phyloP scores from a whole-genome alignment of 192 early-diverging fungal species.

The Pilobolus umbonatus region DNA sequence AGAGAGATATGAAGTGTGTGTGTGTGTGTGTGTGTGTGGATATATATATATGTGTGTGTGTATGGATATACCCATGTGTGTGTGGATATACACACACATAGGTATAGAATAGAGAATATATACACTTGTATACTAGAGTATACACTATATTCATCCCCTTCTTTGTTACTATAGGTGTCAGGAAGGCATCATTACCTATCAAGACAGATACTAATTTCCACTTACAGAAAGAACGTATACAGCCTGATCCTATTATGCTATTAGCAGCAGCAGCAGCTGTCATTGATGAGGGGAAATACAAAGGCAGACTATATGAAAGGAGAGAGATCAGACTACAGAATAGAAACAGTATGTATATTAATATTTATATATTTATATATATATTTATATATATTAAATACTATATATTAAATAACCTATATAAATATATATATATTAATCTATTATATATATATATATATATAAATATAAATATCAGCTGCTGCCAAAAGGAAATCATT shows the following conservation, averaged over 20 bases:
- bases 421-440: background rate
- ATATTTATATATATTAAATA: background rate
- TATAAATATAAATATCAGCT: background rate
- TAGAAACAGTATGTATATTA: constrained; percentile 2
- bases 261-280: constrained; percentile 26
- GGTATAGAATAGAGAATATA: background rate
- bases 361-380: background rate
- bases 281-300: constrained; percentile 11
- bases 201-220: constrained; percentile 3
- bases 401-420: no score
- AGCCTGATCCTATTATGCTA: constrained; percentile 22
- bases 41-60: no score
- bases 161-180: background rate
- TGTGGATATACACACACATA: no score
- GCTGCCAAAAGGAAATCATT: constrained; percentile 1
- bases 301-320: constrained; percentile 6
- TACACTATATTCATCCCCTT: background rate
- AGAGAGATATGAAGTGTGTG: no score
- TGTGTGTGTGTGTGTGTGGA: no score
- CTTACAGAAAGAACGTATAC: background rate
- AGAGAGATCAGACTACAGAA: constrained; percentile 4
- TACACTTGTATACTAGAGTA: background rate
- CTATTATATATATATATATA: background rate
- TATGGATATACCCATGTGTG: no score
- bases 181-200: background rate